Conservation (phyloP, 208 protist genomes). For the Blechomonas ayalai region DNA sequence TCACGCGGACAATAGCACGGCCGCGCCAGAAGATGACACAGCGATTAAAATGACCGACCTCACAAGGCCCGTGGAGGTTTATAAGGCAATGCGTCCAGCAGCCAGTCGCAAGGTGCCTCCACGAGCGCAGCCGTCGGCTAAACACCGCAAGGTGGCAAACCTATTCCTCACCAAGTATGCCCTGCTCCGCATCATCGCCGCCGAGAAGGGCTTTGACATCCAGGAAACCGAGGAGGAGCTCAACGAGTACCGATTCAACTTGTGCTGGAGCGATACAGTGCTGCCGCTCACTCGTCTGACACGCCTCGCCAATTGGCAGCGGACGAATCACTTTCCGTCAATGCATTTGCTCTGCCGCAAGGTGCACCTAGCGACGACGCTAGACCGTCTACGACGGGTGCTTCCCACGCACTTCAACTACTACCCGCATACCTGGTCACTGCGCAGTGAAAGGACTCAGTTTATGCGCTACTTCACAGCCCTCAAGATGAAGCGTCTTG, state of each 20-base stretch:
- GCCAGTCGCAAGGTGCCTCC: not conserved
- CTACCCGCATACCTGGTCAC: constrained; percentile 85
- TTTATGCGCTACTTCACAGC: constrained; percentile 61
- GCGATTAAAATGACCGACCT: constrained; percentile 41
- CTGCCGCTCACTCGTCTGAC: constrained; percentile 86
- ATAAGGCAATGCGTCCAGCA: constrained; percentile 18
- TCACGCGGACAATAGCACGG: too few species aligned
- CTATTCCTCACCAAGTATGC: constrained; percentile 78
- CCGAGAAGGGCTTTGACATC: constrained; percentile 61
- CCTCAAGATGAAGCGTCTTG: constrained; percentile 34
- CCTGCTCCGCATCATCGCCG: constrained; percentile 64
- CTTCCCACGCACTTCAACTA: constrained; percentile 88
- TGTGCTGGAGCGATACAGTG: constrained; percentile 92
- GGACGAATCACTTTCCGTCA: constrained; percentile 94
- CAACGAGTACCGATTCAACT: constrained; percentile 86
- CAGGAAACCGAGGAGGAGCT: constrained; percentile 76
- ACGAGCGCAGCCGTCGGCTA: constrained; percentile 20
- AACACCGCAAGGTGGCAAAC: constrained; percentile 56
- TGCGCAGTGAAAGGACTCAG: constrained; percentile 66
- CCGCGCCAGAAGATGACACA: too few species aligned
- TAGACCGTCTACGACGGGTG: constrained; percentile 70
- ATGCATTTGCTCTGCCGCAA: constrained; percentile 94
- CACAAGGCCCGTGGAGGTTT: constrained; percentile 24
- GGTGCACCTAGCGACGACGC: constrained; percentile 85
- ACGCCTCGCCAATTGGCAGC: constrained; percentile 87